Percentiles rank a stretch among this genome's conserved stretches.
Conservation (phyloP, 805 yeast species). For the Candida adriatica region DNA sequence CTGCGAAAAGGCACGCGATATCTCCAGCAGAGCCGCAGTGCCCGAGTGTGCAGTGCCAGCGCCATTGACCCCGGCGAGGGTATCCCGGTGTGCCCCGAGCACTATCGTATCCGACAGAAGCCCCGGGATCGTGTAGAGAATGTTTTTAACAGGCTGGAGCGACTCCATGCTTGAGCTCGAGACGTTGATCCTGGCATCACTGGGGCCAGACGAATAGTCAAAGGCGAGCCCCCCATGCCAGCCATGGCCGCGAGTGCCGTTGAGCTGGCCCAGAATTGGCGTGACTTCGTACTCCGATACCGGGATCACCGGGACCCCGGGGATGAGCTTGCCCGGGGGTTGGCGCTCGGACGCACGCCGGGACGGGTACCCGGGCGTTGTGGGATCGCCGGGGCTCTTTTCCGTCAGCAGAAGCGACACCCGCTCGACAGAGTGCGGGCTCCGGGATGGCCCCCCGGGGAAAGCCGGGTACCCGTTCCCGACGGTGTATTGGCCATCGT, state of each 20-base stretch:
- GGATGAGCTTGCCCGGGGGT: constrained; percentile 36
- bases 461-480: not conserved
- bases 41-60: constrained; percentile 48
- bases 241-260: not conserved
- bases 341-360: constrained; percentile 29
- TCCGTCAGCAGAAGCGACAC: constrained; percentile 53
- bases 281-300: constrained; percentile 35
- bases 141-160: constrained; percentile 39
- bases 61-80: constrained; percentile 38
- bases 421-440: constrained; percentile 47
- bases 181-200: not conserved
- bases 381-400: constrained; percentile 69
- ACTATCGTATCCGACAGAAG: constrained; percentile 46
- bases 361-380: constrained; percentile 65
- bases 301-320: constrained; percentile 49
- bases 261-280: constrained; percentile 1
- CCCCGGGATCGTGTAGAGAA: constrained; percentile 51
- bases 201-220: not conserved
- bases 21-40: constrained; percentile 41
- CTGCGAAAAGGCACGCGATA: constrained; percentile 43
- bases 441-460: not conserved
- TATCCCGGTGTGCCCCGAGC: constrained; percentile 51
- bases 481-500: constrained; percentile 37
- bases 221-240: not conserved
- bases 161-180: constrained; percentile 3